These are phyloP conservation scores for Austroboletus olivaceoglutinosus DNA, from an alignment of 1,284 basidiomycete genomes.

Conservation along the genomic window DNA sequence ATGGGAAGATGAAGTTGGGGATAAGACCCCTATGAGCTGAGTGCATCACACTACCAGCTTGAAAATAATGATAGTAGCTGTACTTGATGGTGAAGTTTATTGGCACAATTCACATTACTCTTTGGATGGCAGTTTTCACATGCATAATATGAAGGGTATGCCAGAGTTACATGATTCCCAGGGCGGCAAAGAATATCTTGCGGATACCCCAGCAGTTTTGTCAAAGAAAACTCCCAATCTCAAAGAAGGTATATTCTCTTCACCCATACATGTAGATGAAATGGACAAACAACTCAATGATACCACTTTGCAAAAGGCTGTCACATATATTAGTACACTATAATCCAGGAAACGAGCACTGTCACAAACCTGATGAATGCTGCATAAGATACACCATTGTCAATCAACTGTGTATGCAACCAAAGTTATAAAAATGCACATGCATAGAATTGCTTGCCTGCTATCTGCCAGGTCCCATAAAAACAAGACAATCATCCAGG, in stretches of 20 bases:
- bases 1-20: neutral
- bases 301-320: slow-evolving; percentile 68
- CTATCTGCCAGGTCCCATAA: slow-evolving; percentile 78
- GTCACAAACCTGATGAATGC: slow-evolving; percentile 25
- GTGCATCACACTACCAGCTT: slow-evolving; percentile 1
- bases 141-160: no score
- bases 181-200: neutral
- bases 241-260: neutral
- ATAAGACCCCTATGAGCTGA: neutral
- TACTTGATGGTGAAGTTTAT: neutral
- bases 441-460: slow-evolving; percentile 74
- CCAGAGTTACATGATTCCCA: neutral
- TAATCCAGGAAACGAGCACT: neutral
- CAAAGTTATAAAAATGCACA: slow-evolving; percentile 48
- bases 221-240: neutral
- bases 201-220: neutral
- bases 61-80: neutral
- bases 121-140: slow-evolving; percentile 1
- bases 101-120: neutral
- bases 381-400: neutral
- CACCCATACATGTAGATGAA: neutral
- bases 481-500: slow-evolving; percentile 83
- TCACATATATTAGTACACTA: slow-evolving; percentile 23
- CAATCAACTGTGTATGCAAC: neutral
- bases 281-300: no score